These are phyloP conservation scores for Malus asiatica DNA, from an alignment of 306 rosid species.

Conservation along the genomic window DNA sequence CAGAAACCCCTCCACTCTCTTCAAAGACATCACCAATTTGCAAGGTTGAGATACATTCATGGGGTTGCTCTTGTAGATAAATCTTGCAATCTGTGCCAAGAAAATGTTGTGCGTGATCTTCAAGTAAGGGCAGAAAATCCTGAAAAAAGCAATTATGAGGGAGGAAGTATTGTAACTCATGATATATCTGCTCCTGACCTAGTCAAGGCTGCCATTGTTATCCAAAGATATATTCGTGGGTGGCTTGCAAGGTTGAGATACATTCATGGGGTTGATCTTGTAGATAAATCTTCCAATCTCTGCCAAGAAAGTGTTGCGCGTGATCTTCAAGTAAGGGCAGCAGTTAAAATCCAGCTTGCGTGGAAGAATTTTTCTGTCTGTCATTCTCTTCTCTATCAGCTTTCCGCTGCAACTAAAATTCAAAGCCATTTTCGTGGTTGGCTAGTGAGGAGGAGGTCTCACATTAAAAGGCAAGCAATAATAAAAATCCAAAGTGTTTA, in stretches of 20 bases:
- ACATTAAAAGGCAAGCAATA: slow-evolving; percentile 42
- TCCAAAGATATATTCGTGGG: slow-evolving; percentile 24
- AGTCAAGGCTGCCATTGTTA: too few relatives aligned
- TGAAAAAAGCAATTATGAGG: too few relatives aligned
- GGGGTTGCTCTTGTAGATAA: too few relatives aligned
- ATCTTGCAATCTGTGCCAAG: too few relatives aligned
- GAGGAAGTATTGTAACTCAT: too few relatives aligned
- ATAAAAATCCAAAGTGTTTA: slow-evolving; percentile 53
- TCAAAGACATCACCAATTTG: neutral
- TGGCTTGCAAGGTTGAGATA: slow-evolving; percentile 41
- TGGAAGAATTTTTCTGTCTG: slow-evolving; percentile 32
- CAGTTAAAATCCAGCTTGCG: slow-evolving; percentile 45
- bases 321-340: slow-evolving; percentile 35
- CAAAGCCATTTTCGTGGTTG: slow-evolving; percentile 53
- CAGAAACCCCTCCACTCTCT: too few relatives aligned
- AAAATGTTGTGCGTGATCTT: too few relatives aligned
- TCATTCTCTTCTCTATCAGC: slow-evolving; percentile 26
- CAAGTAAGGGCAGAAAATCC: too few relatives aligned
- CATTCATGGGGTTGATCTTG: slow-evolving; percentile 23
- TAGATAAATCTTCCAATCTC: slow-evolving; percentile 18
- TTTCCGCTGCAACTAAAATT: slow-evolving; percentile 49
- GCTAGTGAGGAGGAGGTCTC: slow-evolving; percentile 49
- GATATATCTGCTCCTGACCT: too few relatives aligned
- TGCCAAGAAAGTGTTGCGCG: slow-evolving; percentile 15
- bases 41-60: too few relatives aligned